Evolutionary conservation across 306 rosid species (phyloP), one percentile per base, ranked within the genome.

Genomic region (Vigna unguiculata): DNA sequence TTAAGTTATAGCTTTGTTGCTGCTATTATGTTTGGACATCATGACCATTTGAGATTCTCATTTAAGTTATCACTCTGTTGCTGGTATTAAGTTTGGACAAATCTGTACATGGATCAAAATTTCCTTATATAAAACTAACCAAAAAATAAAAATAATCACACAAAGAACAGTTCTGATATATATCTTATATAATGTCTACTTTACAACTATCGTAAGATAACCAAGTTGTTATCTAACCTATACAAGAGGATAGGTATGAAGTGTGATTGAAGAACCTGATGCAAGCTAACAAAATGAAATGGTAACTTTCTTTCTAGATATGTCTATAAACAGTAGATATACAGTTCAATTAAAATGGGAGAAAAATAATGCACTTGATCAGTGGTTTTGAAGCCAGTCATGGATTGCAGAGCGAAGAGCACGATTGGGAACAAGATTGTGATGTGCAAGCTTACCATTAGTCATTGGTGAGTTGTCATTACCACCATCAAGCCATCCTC

Each of bases 401-500:
- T 86, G 93, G 76, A 95, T 88, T 17, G 92, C 99, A 9, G 90
- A 87, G 15, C 97, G 96, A 78, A 95, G 93, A 9, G 86, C 89
- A 0, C 77, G 96, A 84, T 95, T 92, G n/a, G 97, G 92, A 32
- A 91, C 91, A 49, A 92, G 92, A 80, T 72, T 85, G 66, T 55
- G 65, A 81, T 92, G 90, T 49, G 81, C 86, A 48, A 95, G 97
- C 83, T 79, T 88, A 17, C 72, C 72, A 78, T 91, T 88, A 38
- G 97, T 95, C 97, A 90, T 87, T 0, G 99, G 99, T 1, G 99
- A 95, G 40, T 95, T 78, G 49, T 89, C 88, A 3, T 88, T 87
- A n/a, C 97, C 97, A 32, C 97, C 81, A 54, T 91, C 96, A 13
- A 92, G 81, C 99, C 99, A 92, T 75, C 97, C 97, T 79, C 86